Evolutionary conservation across 2,329 filamentous ascomycete genomes (phyloP).

Genomic region (Stenocarpella maydis): DNA sequence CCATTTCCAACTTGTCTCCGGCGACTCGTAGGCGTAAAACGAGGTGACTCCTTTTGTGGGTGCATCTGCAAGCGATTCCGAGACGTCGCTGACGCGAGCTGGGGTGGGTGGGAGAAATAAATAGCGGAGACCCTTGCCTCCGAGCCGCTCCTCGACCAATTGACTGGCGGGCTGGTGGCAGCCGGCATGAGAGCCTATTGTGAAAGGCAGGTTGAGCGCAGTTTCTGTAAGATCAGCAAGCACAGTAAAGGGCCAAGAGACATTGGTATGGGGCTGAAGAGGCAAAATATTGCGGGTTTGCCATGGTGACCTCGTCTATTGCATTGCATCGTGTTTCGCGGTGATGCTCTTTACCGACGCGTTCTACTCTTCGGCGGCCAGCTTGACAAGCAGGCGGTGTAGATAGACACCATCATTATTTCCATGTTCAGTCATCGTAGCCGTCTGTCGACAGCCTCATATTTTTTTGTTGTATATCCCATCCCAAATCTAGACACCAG

Average conservation of each 20-base stretch:
- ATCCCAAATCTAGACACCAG: not conserved
- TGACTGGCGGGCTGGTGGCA: no score
- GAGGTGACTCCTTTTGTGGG: no score
- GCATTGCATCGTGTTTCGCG: conserved; percentile 16
- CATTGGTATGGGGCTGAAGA: not conserved
- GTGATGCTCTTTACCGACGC: conserved; percentile 23
- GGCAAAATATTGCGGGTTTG: not conserved
- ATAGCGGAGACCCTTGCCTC: not conserved
- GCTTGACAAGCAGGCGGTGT: conserved; percentile 3
- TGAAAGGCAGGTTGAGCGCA: not conserved
- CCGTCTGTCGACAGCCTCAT: conserved; percentile 16
- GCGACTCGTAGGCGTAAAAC: no score
- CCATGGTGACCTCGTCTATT: conserved; percentile 19
- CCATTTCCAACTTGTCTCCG: no score
- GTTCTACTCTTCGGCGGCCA: conserved; percentile 10
- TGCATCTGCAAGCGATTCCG: no score
- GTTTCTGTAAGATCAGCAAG: not conserved
- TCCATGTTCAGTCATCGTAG: conserved; percentile 25
- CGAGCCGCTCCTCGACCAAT: not conserved
- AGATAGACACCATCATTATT: conserved; percentile 29
- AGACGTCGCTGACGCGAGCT: not conserved
- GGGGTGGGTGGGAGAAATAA: not conserved
- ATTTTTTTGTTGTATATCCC: conserved; percentile 3
- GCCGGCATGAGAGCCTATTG: no score
- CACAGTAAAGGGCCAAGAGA: not conserved